phyloP scores from a whole-genome alignment of 164 flowering plant species.

The Vitis rupestris region DNA sequence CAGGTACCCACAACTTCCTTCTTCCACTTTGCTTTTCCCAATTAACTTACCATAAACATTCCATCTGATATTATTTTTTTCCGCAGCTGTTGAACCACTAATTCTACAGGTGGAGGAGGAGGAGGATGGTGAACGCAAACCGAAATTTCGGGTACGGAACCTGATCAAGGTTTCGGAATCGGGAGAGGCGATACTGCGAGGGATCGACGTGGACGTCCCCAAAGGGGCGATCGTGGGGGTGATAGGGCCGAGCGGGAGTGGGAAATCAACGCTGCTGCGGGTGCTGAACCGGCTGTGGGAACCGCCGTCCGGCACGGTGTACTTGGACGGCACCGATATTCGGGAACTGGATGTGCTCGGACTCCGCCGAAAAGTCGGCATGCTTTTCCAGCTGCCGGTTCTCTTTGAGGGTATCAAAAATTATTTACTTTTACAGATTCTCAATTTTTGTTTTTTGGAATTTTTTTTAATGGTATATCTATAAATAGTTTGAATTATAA shows the following conservation, averaged over 20 bases:
- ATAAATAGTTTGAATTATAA: too few relatives aligned
- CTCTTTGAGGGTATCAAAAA: slow-evolving; percentile 34
- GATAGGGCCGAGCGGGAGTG: slow-evolving; percentile 54
- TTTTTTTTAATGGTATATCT: too few relatives aligned
- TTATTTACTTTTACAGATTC: not conserved
- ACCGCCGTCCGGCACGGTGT: slow-evolving; percentile 35
- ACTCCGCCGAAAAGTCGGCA: slow-evolving; percentile 50
- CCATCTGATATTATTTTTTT: too few relatives aligned
- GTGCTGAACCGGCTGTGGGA: slow-evolving; percentile 52
- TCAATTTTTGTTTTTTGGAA: too few relatives aligned
- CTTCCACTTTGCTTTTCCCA: too few relatives aligned
- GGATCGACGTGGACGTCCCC: slow-evolving; percentile 31
- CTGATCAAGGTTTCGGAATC: slow-evolving; percentile 29
- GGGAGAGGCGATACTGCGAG: slow-evolving; percentile 27
- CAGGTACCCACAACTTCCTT: too few relatives aligned
- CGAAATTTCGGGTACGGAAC: slow-evolving; percentile 26
- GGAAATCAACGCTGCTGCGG: slow-evolving; percentile 44
- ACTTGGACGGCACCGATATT: slow-evolving; percentile 44
- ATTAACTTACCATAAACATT: too few relatives aligned
- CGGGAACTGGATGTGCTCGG: slow-evolving; percentile 34
- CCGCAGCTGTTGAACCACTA: too few relatives aligned
- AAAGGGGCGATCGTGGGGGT: slow-evolving; percentile 39
- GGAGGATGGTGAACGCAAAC: not conserved
- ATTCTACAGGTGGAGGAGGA: too few relatives aligned
- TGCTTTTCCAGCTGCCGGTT: slow-evolving; percentile 54